These are phyloP conservation scores for Mucuna pruriens DNA, from an alignment of 306 rosid species.

Conservation along the genomic window DNA sequence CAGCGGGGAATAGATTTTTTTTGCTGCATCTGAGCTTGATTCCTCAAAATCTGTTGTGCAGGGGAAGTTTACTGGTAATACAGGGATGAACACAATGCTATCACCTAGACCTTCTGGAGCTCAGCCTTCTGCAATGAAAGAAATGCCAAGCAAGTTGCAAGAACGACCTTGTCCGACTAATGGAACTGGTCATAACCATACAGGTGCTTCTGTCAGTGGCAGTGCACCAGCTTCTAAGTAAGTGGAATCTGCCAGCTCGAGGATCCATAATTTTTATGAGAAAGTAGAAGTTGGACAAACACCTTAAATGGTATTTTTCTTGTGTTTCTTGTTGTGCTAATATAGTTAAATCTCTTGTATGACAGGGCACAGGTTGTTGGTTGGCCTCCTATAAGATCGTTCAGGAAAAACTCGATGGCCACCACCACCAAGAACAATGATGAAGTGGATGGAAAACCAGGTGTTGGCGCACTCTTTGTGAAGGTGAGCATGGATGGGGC, in stretches of 20 bases:
- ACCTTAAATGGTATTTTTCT: not conserved
- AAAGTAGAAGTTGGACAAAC: not conserved
- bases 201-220: conserved; percentile 51
- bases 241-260: conserved; percentile 41
- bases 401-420: conserved; percentile 84
- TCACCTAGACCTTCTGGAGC: conserved; percentile 72
- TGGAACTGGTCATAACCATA: conserved; percentile 56
- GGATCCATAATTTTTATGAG: not conserved
- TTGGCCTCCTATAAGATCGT: conserved; percentile 97
- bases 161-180: conserved; percentile 68
- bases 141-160: conserved; percentile 62
- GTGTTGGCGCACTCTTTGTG: conserved; percentile 78
- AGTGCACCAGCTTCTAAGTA: conserved; percentile 89
- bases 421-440: conserved; percentile 79
- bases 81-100: conserved; percentile 58
- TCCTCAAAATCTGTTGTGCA: conserved; percentile 49
- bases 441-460: conserved; percentile 92
- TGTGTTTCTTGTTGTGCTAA: not conserved
- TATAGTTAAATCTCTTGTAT: conserved; percentile 12
- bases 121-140: conserved; percentile 60
- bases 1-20: conserved; percentile 49
- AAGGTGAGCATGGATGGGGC: conserved; percentile 99
- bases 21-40: conserved; percentile 45
- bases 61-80: conserved; percentile 70
- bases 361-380: conserved; percentile 98